phyloP scores from a whole-genome alignment of 257 asterid genomes.

The Nicotiana obtusifolia region DNA sequence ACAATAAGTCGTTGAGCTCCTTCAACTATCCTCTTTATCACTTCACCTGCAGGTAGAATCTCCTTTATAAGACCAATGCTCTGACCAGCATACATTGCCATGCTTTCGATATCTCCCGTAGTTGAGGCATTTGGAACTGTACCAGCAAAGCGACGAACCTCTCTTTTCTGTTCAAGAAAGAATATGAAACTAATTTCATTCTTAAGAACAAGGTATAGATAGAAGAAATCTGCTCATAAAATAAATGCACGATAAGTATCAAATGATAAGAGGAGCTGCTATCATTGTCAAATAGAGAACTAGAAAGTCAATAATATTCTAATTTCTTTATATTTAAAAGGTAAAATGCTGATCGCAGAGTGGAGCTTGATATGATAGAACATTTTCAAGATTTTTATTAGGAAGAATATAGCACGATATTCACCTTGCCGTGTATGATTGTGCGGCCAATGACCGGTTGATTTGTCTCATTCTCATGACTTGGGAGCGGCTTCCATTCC shows the following conservation, averaged over 20 bases:
- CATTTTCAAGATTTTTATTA: not conserved
- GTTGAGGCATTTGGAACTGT: slow-evolving; percentile 64
- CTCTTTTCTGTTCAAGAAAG: slow-evolving; percentile 49
- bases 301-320: not conserved
- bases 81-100: slow-evolving; percentile 82
- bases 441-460: slow-evolving; percentile 74
- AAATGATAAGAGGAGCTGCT: not conserved
- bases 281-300: not conserved
- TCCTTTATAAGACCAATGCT: slow-evolving; percentile 60
- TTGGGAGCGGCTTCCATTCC: slow-evolving; percentile 66
- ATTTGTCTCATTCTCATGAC: slow-evolving; percentile 54
- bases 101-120: slow-evolving; percentile 69
- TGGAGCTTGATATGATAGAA: not conserved
- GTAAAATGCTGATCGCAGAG: not conserved
- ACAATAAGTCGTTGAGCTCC: slow-evolving; percentile 61
- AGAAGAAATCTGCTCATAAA: not conserved
- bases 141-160: slow-evolving; percentile 66
- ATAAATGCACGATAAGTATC: not conserved
- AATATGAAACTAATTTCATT: not conserved
- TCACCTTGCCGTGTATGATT: slow-evolving; percentile 66
- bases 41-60: slow-evolving; percentile 69
- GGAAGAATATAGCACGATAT: not conserved
- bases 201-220: not conserved
- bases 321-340: not conserved
- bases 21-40: slow-evolving; percentile 41